phyloP scores from a whole-genome alignment of 2,329 filamentous ascomycete species.

The Dichotomopilus funicola region DNA sequence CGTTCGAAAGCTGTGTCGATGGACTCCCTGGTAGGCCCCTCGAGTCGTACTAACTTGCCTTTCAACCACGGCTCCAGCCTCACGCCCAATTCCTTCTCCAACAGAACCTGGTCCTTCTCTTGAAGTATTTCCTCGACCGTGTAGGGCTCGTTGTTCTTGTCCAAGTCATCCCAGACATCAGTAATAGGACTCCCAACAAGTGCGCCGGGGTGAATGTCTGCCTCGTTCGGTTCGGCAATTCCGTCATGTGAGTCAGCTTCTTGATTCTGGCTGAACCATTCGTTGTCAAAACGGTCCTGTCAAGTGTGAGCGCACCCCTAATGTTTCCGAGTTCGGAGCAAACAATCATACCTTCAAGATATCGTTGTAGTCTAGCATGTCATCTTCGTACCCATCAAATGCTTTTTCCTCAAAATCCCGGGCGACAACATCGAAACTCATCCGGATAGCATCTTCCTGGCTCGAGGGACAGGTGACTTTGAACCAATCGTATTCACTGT shows the following conservation, averaged over 20 bases:
- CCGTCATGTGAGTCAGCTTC: neutral
- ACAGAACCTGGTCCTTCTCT: neutral
- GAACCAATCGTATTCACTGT: constrained; percentile 23
- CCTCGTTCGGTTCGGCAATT: neutral
- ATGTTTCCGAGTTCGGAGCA: neutral
- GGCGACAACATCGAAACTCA: constrained; percentile 8
- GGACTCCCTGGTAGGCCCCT: constrained; percentile 5
- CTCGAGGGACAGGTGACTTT: constrained; percentile 19
- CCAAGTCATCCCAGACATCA: constrained; percentile 23
- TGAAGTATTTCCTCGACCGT: constrained; percentile 17
- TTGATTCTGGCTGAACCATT: constrained; percentile 8
- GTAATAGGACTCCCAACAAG: neutral
- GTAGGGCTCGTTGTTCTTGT: constrained; percentile 16
- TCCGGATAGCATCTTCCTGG: constrained; percentile 12
- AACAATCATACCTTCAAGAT: neutral
- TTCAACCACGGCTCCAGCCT: constrained; percentile 6
- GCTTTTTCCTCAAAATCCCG: constrained; percentile 14
- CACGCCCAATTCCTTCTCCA: constrained; percentile 12
- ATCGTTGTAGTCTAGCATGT: constrained; percentile 6
- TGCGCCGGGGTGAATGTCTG: neutral
- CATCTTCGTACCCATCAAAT: neutral
- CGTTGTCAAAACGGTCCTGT: constrained; percentile 12
- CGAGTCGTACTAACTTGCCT: constrained; percentile 14
- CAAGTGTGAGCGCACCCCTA: neutral
- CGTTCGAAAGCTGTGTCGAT: constrained; percentile 19